Evolutionary conservation across 75 land plant species (phyloP).

Genomic region (Selaginella moellendorffii): DNA sequence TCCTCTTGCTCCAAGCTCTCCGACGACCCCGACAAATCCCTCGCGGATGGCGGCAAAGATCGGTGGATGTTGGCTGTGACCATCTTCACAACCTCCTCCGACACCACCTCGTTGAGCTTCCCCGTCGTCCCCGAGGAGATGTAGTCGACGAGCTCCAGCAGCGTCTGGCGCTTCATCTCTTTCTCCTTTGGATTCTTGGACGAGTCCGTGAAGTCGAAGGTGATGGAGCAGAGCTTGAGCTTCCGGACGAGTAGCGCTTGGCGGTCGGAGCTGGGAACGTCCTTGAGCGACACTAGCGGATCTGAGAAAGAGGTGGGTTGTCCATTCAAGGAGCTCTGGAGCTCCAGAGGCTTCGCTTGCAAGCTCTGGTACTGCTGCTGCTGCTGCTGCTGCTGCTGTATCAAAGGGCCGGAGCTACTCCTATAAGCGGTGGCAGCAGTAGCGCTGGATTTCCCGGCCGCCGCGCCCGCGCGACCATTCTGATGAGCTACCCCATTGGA

Average conservation of each 20-base stretch:
- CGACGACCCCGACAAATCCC: conserved; percentile 29
- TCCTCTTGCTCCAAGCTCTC: conserved; percentile 67
- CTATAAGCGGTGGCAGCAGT: no score
- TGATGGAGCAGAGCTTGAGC: conserved; percentile 35
- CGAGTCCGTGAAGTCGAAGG: conserved; percentile 47
- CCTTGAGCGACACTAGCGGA: conserved; percentile 43
- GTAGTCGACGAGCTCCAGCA: conserved; percentile 51
- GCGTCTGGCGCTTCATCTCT: conserved; percentile 52
- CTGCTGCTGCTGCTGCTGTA: no score
- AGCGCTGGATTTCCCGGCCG: no score
- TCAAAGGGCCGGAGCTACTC: no score
- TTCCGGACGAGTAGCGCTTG: conserved; percentile 43
- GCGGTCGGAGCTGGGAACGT: conserved; percentile 44
- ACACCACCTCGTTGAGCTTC: conserved; percentile 29
- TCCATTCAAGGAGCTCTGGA: no score
- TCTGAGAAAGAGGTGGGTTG: no score
- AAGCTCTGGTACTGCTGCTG: no score
- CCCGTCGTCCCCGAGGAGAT: conserved; percentile 37
- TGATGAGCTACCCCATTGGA: no score
- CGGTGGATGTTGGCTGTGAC: conserved; percentile 54
- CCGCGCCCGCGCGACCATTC: no score
- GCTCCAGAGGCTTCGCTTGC: no score
- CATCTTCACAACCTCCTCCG: conserved; percentile 54
- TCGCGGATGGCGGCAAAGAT: conserved; percentile 41
- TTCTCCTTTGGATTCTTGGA: conserved; percentile 39